Percentiles rank a stretch among this genome's conserved stretches.
These are phyloP conservation scores for Avena insularis DNA, from an alignment of 176 grass and related monocot species.

Conservation along the genomic window DNA sequence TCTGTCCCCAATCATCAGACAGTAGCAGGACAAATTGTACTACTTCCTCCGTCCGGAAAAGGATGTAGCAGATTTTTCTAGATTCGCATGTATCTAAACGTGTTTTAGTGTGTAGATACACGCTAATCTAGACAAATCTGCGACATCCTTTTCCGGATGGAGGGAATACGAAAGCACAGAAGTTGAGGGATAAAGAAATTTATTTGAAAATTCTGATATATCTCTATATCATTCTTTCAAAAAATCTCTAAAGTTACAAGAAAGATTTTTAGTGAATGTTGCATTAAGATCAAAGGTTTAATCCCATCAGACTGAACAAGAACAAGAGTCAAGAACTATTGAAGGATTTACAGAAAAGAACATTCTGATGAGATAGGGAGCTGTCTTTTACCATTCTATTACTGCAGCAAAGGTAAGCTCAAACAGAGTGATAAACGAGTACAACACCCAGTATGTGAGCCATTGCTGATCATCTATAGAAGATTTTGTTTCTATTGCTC, in stretches of 20 bases:
- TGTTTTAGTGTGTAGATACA: no score
- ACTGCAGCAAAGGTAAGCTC: constrained; percentile 87
- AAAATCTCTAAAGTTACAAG: neutral
- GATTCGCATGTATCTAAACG: no score
- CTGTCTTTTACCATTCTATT: constrained; percentile 77
- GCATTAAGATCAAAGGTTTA: neutral
- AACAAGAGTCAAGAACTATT: constrained; percentile 8
- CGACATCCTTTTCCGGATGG: no score
- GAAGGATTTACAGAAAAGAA: neutral
- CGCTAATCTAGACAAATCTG: no score
- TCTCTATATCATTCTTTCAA: neutral
- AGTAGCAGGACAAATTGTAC: neutral
- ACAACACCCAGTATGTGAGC: constrained; percentile 99
- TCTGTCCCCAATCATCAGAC: neutral
- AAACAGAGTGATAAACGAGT: constrained; percentile 96
- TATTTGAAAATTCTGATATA: neutral
- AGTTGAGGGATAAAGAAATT: constrained; percentile 5
- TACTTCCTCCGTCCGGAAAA: no score
- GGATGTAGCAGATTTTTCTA: no score
- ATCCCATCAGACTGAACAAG: constrained; percentile 9
- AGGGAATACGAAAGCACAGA: constrained; percentile 2
- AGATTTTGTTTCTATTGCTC: constrained; percentile 99
- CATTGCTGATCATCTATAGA: constrained; percentile 91
- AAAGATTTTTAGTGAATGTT: neutral
- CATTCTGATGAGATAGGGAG: neutral